Evolutionary conservation across 176 grass and related monocot genomes (phyloP).

Genomic region (Hordeum marinum): DNA sequence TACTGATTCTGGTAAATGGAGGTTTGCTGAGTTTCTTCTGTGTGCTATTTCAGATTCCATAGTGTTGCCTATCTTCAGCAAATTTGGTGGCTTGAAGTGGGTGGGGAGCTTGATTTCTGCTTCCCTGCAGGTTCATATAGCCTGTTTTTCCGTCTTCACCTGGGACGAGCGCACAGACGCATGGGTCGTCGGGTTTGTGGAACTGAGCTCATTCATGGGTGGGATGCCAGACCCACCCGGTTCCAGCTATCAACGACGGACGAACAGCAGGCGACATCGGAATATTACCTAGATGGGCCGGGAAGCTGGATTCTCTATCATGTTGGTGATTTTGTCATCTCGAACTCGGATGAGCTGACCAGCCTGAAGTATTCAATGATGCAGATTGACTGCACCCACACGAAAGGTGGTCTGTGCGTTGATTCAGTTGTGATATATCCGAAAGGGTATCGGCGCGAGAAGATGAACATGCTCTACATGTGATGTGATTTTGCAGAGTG

Average conservation of each 20-base stretch:
- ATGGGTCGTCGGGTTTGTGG: conserved; percentile 72
- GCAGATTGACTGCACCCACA: conserved; percentile 96
- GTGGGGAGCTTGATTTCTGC: conserved; percentile 80
- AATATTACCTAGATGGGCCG: conserved; percentile 59
- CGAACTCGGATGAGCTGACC: conserved; percentile 39
- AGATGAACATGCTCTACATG: conserved; percentile 31
- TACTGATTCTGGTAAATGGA: conserved; percentile 11
- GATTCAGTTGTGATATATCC: conserved; percentile 75
- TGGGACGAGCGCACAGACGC: conserved; percentile 61
- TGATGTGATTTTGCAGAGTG: conserved; percentile 21
- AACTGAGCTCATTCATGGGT: conserved; percentile 75
- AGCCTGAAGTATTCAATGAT: conserved; percentile 93
- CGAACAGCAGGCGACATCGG: conserved; percentile 54
- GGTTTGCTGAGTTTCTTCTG: conserved; percentile 24
- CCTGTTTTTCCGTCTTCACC: conserved; percentile 78
- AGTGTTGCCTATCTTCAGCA: conserved; percentile 91
- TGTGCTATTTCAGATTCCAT: conserved; percentile 66
- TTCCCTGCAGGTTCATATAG: conserved; percentile 79
- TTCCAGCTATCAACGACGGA: conserved; percentile 82
- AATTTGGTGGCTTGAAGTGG: conserved; percentile 97
- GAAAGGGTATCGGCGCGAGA: conserved; percentile 52
- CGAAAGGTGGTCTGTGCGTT: conserved; percentile 83
- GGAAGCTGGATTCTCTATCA: conserved; percentile 88
- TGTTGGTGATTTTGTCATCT: conserved; percentile 69
- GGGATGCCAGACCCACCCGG: conserved; percentile 78